phyloP scores from a whole-genome alignment of 306 rosid species.

The Cucurbita ficifolia region DNA sequence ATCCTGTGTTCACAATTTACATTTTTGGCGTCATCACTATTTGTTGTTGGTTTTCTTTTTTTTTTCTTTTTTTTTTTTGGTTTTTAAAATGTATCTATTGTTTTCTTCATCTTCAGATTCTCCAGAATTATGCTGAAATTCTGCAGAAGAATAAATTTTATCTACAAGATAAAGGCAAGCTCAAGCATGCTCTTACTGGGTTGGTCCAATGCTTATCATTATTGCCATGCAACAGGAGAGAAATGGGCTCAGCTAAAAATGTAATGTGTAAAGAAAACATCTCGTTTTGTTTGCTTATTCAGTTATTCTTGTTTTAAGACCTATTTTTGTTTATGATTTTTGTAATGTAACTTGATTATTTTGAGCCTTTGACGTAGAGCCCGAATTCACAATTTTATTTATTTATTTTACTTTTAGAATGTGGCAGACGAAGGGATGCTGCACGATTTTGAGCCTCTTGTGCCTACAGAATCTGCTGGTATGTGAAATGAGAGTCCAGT shows the following conservation, averaged over 20 bases:
- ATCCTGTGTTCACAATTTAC: background rate
- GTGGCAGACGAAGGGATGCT: slow-evolving; percentile 29
- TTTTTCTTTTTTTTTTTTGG: too few species aligned
- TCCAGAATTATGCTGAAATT: slow-evolving; percentile 63
- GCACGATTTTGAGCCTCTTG: slow-evolving; percentile 51
- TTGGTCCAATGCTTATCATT: slow-evolving; percentile 63
- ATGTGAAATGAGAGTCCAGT: slow-evolving; percentile 18
- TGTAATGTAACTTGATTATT: background rate
- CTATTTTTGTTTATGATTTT: background rate
- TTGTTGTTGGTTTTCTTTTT: background rate
- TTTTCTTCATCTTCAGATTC: slow-evolving; percentile 40
- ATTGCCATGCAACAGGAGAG: slow-evolving; percentile 55
- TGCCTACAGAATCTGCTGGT: slow-evolving; percentile 39
- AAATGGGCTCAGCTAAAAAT: slow-evolving; percentile 34
- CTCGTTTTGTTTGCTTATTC: background rate
- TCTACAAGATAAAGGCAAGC: slow-evolving; percentile 61
- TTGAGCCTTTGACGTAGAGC: background rate
- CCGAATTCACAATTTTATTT: slow-evolving; percentile 10
- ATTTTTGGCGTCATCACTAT: background rate
- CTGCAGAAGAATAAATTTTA: slow-evolving; percentile 47
- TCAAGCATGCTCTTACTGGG: slow-evolving; percentile 55
- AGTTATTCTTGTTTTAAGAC: background rate
- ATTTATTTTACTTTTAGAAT: slow-evolving; percentile 27
- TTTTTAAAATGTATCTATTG: background rate
- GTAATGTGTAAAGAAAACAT: slow-evolving; percentile 20